Conservation (phyloP, 495 filamentous ascomycete genomes). For the Penicillium cinerascens region DNA sequence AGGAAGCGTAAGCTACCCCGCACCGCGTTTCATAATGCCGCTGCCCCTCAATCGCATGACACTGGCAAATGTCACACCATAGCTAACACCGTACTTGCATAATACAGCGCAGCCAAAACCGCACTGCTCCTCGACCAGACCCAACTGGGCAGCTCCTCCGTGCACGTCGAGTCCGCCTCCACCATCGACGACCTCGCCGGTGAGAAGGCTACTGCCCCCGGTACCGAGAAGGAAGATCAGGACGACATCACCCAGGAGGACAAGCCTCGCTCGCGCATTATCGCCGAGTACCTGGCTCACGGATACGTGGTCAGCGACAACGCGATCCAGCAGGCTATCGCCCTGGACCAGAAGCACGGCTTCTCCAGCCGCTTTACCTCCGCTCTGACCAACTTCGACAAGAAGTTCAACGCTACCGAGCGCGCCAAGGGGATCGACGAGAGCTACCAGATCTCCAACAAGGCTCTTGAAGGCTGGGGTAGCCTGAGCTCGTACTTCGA, state of each 20-base stretch:
- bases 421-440: conserved; percentile 72
- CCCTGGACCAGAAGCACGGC: conserved; percentile 86
- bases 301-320: conserved; percentile 84
- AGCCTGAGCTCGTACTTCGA: conserved; percentile 84
- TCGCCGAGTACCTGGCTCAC: conserved; percentile 93
- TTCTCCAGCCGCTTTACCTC: conserved; percentile 71
- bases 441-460: conserved; percentile 67
- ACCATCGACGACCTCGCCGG: conserved; percentile 63
- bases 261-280: conserved; percentile 86
- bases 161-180: conserved; percentile 68
- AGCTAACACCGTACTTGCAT: not conserved
- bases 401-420: conserved; percentile 75
- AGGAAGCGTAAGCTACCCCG: conserved; percentile 64
- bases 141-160: conserved; percentile 75
- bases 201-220: conserved; percentile 42
- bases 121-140: conserved; percentile 96
- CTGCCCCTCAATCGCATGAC: not conserved
- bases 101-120: conserved; percentile 74
- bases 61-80: not conserved
- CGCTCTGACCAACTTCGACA: conserved; percentile 72
- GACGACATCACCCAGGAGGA: conserved; percentile 85
- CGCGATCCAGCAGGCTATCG: conserved; percentile 80
- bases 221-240: conserved; percentile 49
- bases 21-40: conserved; percentile 17
- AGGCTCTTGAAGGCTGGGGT: conserved; percentile 59